A percentile compares a stretch with the other conserved stretches of the same genome.
phyloP scores from a whole-genome alignment of 306 rosid species.

The Delonix regia region DNA sequence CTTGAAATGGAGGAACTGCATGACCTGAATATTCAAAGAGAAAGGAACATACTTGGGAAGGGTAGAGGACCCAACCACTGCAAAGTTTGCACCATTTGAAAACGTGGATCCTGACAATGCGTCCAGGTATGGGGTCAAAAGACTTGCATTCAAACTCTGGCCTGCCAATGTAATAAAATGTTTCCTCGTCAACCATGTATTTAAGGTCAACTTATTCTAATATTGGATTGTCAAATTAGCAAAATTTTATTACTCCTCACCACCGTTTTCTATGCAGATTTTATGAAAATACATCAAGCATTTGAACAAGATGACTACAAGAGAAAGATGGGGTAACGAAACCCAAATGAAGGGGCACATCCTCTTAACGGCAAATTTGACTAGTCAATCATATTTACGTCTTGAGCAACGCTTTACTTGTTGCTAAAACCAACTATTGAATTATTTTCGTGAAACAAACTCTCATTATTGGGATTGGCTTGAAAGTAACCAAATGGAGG shows the following conservation, averaged over 20 bases:
- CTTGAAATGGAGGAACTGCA: slow-evolving; percentile 85
- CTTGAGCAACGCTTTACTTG: too few species aligned
- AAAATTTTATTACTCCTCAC: not conserved
- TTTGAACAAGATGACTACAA: too few species aligned
- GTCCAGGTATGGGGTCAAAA: slow-evolving; percentile 78
- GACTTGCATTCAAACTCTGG: slow-evolving; percentile 70
- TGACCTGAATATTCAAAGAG: slow-evolving; percentile 78
- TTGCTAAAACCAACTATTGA: too few species aligned
- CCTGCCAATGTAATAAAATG: slow-evolving; percentile 54
- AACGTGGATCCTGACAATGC: slow-evolving; percentile 65
- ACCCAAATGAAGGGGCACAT: too few species aligned
- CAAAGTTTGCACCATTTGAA: slow-evolving; percentile 92
- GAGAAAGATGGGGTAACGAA: too few species aligned
- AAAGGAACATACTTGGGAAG: slow-evolving; percentile 85
- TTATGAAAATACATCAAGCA: not conserved
- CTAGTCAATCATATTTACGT: too few species aligned
- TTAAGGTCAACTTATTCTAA: not conserved
- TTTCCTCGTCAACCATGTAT: not conserved
- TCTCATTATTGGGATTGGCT: too few species aligned
- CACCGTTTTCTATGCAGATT: not conserved
- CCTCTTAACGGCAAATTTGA: too few species aligned
- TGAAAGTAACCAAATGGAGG: too few species aligned
- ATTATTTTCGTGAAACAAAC: too few species aligned
- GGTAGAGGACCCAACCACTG: slow-evolving; percentile 84
- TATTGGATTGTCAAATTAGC: not conserved